Base-by-base conservation (phyloP, 495 filamentous ascomycete genomes). In the Podospora comata region DNA sequence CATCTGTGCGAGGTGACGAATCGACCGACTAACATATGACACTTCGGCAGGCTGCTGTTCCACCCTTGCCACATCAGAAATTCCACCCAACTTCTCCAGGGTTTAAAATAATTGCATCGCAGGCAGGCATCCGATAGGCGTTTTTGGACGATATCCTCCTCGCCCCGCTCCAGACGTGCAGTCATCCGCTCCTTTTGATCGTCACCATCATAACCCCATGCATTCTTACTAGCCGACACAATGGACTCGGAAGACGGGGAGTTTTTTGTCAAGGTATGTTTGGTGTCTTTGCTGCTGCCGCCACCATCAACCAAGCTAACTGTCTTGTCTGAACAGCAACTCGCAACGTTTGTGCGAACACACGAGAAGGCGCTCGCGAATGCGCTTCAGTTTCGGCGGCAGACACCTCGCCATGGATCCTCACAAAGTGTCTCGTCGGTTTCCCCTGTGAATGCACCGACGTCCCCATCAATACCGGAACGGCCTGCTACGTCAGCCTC, bases 301-400 rank as follows among this genome's bases (percentile, higher is more conserved):
- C 15, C 7, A 20, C 55, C 55, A 6, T 27, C 56, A 16, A 28
- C n/a, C 39, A 30, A 44, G 59, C 54, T 32, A 56, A 62, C 56
- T 61, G 58, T n/a, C 55, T 70, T 32, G 23, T 23, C 18, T 13
- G 26, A 57, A 66, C 70, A 97, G 94, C 95, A 95, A 82, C 86
- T 99, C 70, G 93, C 94, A 70, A 90, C 89, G 78, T 98, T 96
- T 81, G 93, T 99, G 76, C 92, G 94, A 66, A 97, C 93, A 44
- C 92, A 99, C 80, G 95, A 99, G 78, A 97, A 96, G 81, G 95
- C 93, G 28, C 87, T 99, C 68, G 95, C 95, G 71, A 98, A 98
- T 80, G 94, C 95, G 69, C 84, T 97, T 44, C 95, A 97, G 76
- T 83, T 94, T 65, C 88, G 87, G 73, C 86, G 89, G 66, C 91